These are phyloP conservation scores for Candida glaebosa DNA, from an alignment of 805 yeast genomes.

Conservation along the genomic window DNA sequence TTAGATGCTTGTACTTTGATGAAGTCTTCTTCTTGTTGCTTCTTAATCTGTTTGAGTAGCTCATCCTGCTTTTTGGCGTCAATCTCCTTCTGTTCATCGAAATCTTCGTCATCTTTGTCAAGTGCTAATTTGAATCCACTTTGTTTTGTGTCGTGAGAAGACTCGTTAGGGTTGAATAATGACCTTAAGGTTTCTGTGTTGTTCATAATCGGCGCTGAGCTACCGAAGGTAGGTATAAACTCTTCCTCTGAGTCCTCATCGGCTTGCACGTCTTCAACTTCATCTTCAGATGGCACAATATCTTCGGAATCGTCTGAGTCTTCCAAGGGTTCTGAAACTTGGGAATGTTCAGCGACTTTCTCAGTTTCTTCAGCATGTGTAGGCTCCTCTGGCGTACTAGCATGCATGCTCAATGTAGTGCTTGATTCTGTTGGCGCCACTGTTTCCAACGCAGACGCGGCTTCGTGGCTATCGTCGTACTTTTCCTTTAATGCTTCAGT, in stretches of 20 bases:
- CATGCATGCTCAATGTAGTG: constrained; percentile 3
- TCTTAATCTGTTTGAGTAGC: constrained; percentile 28
- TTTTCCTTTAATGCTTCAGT: constrained; percentile 26
- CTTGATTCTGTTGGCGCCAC: constrained; percentile 7
- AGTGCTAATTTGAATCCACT: constrained; percentile 39
- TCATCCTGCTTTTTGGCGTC: constrained; percentile 14
- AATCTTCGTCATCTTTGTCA: constrained; percentile 45
- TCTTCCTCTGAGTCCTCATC: constrained; percentile 30
- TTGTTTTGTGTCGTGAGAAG: constrained; percentile 35
- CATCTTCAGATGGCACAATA: constrained; percentile 16
- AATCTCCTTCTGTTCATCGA: constrained; percentile 32
- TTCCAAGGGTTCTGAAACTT: constrained; percentile 5
- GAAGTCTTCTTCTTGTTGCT: constrained; percentile 28
- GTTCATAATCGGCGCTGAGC: constrained; percentile 25
- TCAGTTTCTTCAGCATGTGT: constrained; percentile 15
- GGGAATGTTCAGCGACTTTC: constrained; percentile 19
- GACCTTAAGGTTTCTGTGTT: constrained; percentile 13
- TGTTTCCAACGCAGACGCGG: constrained; percentile 2
- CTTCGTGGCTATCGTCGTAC: constrained; percentile 24
- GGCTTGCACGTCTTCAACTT: constrained; percentile 7
- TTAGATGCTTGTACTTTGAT: constrained; percentile 16
- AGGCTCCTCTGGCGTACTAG: constrained; percentile 8
- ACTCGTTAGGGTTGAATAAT: constrained; percentile 10
- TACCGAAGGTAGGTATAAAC: constrained; percentile 54
- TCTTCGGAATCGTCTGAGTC: constrained; percentile 20